Base-by-base conservation (phyloP, 495 filamentous ascomycete species). In the Evernia prunastri region DNA sequence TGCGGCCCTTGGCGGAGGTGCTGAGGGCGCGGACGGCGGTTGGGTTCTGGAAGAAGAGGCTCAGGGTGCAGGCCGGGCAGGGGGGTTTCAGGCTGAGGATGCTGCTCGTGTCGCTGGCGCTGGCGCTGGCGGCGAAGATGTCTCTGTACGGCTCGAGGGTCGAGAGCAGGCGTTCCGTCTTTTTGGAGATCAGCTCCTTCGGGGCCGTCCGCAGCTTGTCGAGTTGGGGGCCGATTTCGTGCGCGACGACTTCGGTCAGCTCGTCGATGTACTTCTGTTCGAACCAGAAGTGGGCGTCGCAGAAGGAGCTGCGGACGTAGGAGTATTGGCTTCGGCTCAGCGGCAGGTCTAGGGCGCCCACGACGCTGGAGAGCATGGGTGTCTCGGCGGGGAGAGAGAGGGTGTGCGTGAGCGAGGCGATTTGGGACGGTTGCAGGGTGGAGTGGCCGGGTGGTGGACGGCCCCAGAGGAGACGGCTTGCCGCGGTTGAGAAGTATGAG, bases 171-270 rank as follows among this genome's bases (percentile, higher is more conserved):
- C 49, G 39, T 15, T 29, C 17, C 18, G 56, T 64, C n/a, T 59
- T 33, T 4, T 4, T 13, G 13, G 43, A 42, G 15, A 58, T 0
- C 0, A 63, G 29, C 0, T 42, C n/a, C 29, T 0, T 23, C 2
- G 33, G 40, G 8, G 27, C 54, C 1, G 4, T 51, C 8, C 62
- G 1, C 8, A 64, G 33, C 42, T 49, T 64, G 25, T n/a, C 56
- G 29, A 64, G 42, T 3, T 57, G 33, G 10, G 62, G 62, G 4
- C 56, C 56, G n/a, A 64, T 51, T 33, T 64, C 62, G 5, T 64
- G 1, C 3, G 40, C 35, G 15, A 64, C 23, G 12, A 53, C n/a
- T 15, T 23, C 56, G 0, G 8, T 59, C 1, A 64, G 36, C 25
- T 58, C 62, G 18, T 58, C 56, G 3, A 64, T 51, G 20, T 37